Evolutionary conservation across 2,329 filamentous ascomycete genomes (phyloP).

Genomic region (Pseudopyrenochaeta lycopersici): DNA sequence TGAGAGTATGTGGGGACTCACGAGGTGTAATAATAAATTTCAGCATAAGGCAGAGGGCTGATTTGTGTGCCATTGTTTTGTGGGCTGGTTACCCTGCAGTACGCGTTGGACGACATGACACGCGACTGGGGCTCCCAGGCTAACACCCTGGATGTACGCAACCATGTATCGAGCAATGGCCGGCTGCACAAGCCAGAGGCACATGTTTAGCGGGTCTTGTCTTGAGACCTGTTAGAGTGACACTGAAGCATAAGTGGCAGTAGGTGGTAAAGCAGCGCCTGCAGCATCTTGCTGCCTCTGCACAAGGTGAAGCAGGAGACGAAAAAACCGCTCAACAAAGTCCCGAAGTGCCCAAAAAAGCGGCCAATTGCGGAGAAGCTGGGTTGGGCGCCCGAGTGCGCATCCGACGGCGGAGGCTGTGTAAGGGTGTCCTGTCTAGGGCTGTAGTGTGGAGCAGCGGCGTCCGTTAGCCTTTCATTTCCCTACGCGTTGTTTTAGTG

Average conservation of each 20-base stretch:
- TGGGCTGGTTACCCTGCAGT: conserved; percentile 38
- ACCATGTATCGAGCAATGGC: conserved; percentile 37
- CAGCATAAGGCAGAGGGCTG: conserved; percentile 39
- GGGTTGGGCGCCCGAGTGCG: conserved; percentile 6
- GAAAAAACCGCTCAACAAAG: conserved; percentile 13
- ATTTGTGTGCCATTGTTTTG: conserved; percentile 44
- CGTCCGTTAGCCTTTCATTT: conserved; percentile 43
- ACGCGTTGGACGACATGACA: conserved; percentile 45
- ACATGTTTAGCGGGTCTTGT: conserved; percentile 31
- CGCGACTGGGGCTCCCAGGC: conserved; percentile 32
- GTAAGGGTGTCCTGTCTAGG: conserved; percentile 40
- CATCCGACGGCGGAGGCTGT: conserved; percentile 23
- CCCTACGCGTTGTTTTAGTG: conserved; percentile 49
- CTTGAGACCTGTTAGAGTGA: too few species aligned
- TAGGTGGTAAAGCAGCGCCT: conserved; percentile 24
- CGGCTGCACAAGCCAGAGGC: conserved; percentile 34
- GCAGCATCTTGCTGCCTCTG: conserved; percentile 14
- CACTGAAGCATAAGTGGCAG: conserved; percentile 27
- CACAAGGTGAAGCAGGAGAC: conserved; percentile 21
- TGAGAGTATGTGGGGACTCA: conserved; percentile 40
- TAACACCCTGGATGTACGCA: conserved; percentile 41
- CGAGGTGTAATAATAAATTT: conserved; percentile 41
- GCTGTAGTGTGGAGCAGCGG: conserved; percentile 33
- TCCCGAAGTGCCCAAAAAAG: conserved; percentile 9
- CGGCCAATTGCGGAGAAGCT: conserved; percentile 30